These are phyloP conservation scores for Ophiostoma ulmi DNA, from an alignment of 2,329 filamentous ascomycete genomes.

Conservation along the genomic window DNA sequence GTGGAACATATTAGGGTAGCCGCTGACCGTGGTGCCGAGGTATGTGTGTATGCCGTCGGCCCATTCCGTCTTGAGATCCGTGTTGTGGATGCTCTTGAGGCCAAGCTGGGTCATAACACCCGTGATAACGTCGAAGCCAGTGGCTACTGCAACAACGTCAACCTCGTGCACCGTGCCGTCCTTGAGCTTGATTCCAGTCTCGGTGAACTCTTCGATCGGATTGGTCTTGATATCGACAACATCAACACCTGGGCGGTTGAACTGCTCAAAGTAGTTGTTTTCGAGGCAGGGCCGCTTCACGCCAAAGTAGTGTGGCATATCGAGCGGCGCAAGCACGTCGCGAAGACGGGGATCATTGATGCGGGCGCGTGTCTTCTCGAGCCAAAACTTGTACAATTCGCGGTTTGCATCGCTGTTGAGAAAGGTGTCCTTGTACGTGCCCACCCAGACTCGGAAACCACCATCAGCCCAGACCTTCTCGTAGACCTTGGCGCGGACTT, in stretches of 20 bases:
- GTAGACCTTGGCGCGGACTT: constrained; percentile 46
- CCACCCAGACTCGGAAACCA: constrained; percentile 53
- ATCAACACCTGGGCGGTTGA: constrained; percentile 42
- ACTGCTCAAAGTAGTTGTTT: constrained; percentile 45
- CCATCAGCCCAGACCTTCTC: constrained; percentile 47
- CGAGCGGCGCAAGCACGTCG: constrained; percentile 48
- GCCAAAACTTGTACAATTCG: constrained; percentile 53
- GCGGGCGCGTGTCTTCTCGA: constrained; percentile 45
- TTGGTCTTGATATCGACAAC: constrained; percentile 41
- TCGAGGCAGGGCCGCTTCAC: constrained; percentile 46
- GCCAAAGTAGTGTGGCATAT: constrained; percentile 51
- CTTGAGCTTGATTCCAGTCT: constrained; percentile 39
- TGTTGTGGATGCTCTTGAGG: constrained; percentile 38
- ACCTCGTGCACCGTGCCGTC: constrained; percentile 42
- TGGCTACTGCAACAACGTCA: constrained; percentile 43
- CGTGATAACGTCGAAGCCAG: constrained; percentile 39
- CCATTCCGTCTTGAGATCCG: constrained; percentile 42
- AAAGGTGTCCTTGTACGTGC: constrained; percentile 50
- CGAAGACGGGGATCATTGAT: constrained; percentile 46
- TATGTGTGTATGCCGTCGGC: constrained; percentile 40
- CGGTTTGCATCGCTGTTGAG: constrained; percentile 44
- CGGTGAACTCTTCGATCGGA: constrained; percentile 38
- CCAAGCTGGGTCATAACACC: constrained; percentile 43
- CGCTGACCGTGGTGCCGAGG: constrained; percentile 41
- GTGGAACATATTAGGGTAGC: constrained; percentile 49